Conservation (phyloP, 228 moss, liverwort and hornwort species). For the Sphagnum fallax region DNA sequence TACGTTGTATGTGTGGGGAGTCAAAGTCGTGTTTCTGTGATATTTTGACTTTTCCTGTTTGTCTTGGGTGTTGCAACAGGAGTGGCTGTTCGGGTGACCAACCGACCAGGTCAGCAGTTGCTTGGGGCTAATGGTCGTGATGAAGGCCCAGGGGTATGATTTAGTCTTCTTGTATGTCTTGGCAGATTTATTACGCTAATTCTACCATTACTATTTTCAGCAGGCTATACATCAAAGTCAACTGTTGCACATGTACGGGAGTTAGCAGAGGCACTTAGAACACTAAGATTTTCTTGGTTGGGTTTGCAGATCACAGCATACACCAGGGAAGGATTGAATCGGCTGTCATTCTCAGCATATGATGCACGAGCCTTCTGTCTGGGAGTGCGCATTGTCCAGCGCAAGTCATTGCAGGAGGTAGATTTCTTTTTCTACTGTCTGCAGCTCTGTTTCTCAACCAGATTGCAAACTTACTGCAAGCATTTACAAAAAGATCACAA, state of each 20-base stretch:
- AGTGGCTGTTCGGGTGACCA: slow-evolving; percentile 75
- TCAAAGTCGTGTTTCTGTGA: no score
- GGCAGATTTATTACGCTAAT: no score
- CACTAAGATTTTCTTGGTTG: no score
- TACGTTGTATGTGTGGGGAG: no score
- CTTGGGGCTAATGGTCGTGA: slow-evolving; percentile 97
- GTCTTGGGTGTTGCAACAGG: slow-evolving; percentile 28
- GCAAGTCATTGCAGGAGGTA: slow-evolving; percentile 74
- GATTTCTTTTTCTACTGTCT: slow-evolving; percentile 3
- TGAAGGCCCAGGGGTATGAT: slow-evolving; percentile 84
- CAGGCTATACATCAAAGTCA: no score
- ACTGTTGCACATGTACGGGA: no score
- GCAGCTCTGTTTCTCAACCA: no score
- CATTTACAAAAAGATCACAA: no score
- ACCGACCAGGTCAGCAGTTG: slow-evolving; percentile 88
- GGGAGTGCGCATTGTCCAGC: slow-evolving; percentile 86
- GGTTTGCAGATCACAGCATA: slow-evolving; percentile 55
- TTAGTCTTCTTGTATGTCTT: background rate
- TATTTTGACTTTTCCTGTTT: no score
- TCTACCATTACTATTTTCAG: no score
- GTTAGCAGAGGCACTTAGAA: no score
- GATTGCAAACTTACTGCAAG: no score
- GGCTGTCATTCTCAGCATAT: slow-evolving; percentile 72
- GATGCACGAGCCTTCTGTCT: slow-evolving; percentile 89
- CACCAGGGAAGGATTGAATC: slow-evolving; percentile 74